phyloP scores from a whole-genome alignment of 495 filamentous ascomycete genomes.

The Corynascus novoguineensis region DNA sequence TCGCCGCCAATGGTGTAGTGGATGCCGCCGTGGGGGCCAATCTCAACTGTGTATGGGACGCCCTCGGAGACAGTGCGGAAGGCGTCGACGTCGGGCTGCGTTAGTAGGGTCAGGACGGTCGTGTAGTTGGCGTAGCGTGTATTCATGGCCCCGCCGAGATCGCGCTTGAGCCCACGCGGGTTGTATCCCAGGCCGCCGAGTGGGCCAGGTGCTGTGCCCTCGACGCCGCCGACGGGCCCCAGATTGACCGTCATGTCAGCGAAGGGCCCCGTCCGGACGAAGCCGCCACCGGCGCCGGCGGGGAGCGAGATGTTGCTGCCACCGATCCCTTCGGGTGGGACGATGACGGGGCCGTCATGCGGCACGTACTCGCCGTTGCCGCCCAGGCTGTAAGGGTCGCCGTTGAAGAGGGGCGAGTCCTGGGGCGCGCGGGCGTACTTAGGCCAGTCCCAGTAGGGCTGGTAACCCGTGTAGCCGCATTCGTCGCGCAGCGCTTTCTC shows the following conservation, averaged over 20 bases:
- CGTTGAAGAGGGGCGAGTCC: slow-evolving; percentile 57
- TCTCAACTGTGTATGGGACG: slow-evolving; percentile 42
- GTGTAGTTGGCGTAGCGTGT: slow-evolving; percentile 44
- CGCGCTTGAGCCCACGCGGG: slow-evolving; percentile 60
- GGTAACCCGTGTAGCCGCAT: slow-evolving; percentile 60
- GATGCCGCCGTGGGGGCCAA: slow-evolving; percentile 59
- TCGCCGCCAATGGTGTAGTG: slow-evolving; percentile 61
- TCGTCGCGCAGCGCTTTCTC: slow-evolving; percentile 65
- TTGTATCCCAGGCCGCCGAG: slow-evolving; percentile 38
- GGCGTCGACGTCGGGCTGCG: slow-evolving; percentile 38
- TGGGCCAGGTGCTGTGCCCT: slow-evolving; percentile 13
- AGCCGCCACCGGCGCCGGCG: slow-evolving; percentile 58
- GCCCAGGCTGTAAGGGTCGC: slow-evolving; percentile 50
- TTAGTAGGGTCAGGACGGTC: slow-evolving; percentile 34
- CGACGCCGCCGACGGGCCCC: slow-evolving; percentile 41
- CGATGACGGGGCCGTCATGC: slow-evolving; percentile 24
- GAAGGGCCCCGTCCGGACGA: slow-evolving; percentile 56
- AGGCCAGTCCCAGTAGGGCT: slow-evolving; percentile 65
- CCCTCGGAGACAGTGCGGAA: slow-evolving; percentile 51
- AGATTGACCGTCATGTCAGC: slow-evolving; percentile 48
- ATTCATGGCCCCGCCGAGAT: slow-evolving; percentile 49
- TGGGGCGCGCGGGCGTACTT: slow-evolving; percentile 43
- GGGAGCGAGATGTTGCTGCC: slow-evolving; percentile 34
- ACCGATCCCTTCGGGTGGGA: slow-evolving; percentile 22
- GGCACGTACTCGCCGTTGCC: slow-evolving; percentile 53